A percentile compares a stretch with the other conserved stretches of the same genome.
These are phyloP conservation scores for Penicillium sp. DNA, from an alignment of 2,329 filamentous ascomycete genomes.

Conservation along the genomic window DNA sequence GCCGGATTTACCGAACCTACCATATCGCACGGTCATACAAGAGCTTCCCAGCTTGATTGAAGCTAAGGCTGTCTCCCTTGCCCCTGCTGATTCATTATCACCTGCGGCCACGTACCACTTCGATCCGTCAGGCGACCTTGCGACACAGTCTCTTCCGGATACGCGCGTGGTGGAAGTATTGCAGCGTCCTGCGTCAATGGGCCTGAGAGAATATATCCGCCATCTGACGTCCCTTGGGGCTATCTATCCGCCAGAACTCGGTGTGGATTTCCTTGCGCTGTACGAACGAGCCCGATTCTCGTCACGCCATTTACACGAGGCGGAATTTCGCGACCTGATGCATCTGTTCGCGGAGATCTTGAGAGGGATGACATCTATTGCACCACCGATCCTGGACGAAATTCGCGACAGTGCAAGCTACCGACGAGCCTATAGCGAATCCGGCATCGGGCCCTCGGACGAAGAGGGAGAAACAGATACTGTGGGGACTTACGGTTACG, in stretches of 20 bases:
- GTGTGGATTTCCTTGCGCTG: slow-evolving; percentile 62
- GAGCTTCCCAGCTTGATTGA: slow-evolving; percentile 90
- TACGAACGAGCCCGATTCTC: slow-evolving; percentile 90
- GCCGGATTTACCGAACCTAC: slow-evolving; percentile 71
- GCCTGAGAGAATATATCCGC: slow-evolving; percentile 72
- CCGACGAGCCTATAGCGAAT: slow-evolving; percentile 26
- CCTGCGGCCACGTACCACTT: slow-evolving; percentile 41
- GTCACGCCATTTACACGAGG: slow-evolving; percentile 62
- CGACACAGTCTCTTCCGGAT: slow-evolving; percentile 52
- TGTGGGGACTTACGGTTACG: slow-evolving; percentile 23
- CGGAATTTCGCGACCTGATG: slow-evolving; percentile 76
- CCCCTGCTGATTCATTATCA: slow-evolving; percentile 55
- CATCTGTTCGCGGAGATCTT: slow-evolving; percentile 77
- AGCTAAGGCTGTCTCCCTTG: slow-evolving; percentile 85
- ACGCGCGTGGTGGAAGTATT: slow-evolving; percentile 67
- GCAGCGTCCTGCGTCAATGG: slow-evolving; percentile 67
- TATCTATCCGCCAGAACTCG: slow-evolving; percentile 50
- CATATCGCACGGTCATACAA: slow-evolving; percentile 75
- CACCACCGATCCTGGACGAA: slow-evolving; percentile 51
- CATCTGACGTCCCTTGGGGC: slow-evolving; percentile 68
- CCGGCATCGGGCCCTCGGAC: slow-evolving; percentile 37
- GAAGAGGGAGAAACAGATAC: slow-evolving; percentile 40
- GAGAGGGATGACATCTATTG: slow-evolving; percentile 67
- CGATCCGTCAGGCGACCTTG: slow-evolving; percentile 29
- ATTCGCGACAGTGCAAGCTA: slow-evolving; percentile 26